These are phyloP conservation scores for Aquilaria malaccensis DNA, from an alignment of 345 rosid genomes.

Conservation along the genomic window DNA sequence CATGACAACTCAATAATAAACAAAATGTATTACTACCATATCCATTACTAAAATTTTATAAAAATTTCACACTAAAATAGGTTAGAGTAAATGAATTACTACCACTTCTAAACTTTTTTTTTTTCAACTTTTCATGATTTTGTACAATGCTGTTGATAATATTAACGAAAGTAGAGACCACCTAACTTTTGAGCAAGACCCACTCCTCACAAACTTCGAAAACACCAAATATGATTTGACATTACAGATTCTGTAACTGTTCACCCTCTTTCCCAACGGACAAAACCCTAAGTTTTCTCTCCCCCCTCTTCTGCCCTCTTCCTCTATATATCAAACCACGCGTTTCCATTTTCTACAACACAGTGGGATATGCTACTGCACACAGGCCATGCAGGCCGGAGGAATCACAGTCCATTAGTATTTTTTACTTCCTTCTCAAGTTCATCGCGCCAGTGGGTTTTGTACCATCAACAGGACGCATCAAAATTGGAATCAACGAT, in stretches of 20 bases:
- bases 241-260: constrained; percentile 74
- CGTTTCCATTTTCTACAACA: not conserved
- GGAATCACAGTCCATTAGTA: not conserved
- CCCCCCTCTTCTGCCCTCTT: not conserved
- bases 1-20: constrained; percentile 22
- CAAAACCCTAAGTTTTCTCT: constrained; percentile 13
- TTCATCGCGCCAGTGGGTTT: constrained; percentile 1
- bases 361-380: not conserved
- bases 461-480: not conserved
- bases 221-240: constrained; percentile 83
- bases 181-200: constrained; percentile 20
- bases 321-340: not conserved
- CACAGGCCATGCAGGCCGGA: constrained; percentile 7
- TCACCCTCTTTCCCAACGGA: constrained; percentile 20
- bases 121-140: too few species aligned
- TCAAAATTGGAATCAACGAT: not conserved
- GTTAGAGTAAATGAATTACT: too few species aligned
- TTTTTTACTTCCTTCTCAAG: not conserved
- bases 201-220: constrained; percentile 45
- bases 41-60: too few species aligned
- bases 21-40: too few species aligned
- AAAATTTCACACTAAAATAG: too few species aligned
- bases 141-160: not conserved
- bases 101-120: not conserved
- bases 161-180: constrained; percentile 8